Base-by-base conservation (phyloP, 257 asterid species). In the Solanum ossicruentum region DNA sequence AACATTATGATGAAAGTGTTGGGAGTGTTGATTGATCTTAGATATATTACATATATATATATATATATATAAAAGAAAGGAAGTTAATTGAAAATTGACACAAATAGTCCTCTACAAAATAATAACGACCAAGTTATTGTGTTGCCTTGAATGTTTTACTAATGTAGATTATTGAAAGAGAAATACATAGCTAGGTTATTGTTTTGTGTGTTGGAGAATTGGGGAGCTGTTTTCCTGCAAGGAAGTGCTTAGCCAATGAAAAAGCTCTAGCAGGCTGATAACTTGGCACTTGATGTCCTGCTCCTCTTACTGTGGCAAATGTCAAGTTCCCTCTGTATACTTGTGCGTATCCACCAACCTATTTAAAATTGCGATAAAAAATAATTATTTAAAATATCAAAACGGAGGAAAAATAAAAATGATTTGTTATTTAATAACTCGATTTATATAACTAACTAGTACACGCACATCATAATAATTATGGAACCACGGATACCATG, bases 241-340 rank as follows among this genome's bases (percentile, higher is more conserved):
- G 86, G 87, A 95, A 93, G 86, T 95, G 93, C 85, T 72, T 84
- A 66, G 90, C 86, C 1, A 95, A 91, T 1, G 96, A 90, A 13
- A 95, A 91, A 12, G 94, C 92, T 86, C 98, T 86, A n/a, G 86
- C 91, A 6, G 98, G 97, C 84, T 90, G 89, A 78, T 84, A 95
- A 88, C 97, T 93, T 12, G 98, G 98, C 49, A 93, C 98, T 89
- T 95, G 93, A 86, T 95, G 98, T 12, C 98, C 98, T 54, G 98
- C 98, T 21, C 93, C 98, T 90, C 96, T 87, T 1, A 93, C 93
- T 2, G 96, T 95, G 0, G 92, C 93, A 91, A 95, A 93, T 84
- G 96, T 92, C 56, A 95, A 20, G 52, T 93, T 87, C 3, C 88
- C 89, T 61, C 89, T 58, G 28, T 93, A 93, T 10, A 86, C 87